A percentile compares a stretch with the other conserved stretches of the same genome.
These are phyloP conservation scores for Sporothrix luriei DNA, from an alignment of 2,329 filamentous ascomycete species.

Conservation along the genomic window DNA sequence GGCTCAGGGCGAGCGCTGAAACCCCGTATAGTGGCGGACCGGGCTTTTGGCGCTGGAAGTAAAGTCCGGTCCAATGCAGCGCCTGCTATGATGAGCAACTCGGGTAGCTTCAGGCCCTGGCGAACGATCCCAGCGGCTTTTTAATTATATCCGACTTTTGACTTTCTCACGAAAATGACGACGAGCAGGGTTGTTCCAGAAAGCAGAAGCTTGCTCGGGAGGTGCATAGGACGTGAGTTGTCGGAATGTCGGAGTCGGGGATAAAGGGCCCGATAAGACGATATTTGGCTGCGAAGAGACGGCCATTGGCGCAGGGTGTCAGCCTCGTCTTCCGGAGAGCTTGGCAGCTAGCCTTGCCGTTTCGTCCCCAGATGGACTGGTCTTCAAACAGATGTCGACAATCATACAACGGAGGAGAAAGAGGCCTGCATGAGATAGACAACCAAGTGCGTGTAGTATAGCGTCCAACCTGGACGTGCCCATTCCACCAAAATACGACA, in stretches of 20 bases:
- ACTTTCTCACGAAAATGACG: too few relatives aligned
- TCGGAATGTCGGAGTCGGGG: constrained; percentile 2
- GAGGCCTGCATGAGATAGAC: too few relatives aligned
- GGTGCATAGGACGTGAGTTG: constrained; percentile 14
- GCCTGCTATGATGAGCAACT: too few relatives aligned
- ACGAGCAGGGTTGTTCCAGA: background rate
- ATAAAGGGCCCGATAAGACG: background rate
- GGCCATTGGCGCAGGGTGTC: background rate
- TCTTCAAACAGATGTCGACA: too few relatives aligned
- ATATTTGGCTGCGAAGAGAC: background rate
- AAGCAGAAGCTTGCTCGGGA: constrained; percentile 6
- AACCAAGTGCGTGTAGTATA: too few relatives aligned
- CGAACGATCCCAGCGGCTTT: too few relatives aligned
- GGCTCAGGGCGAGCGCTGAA: background rate
- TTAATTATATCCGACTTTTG: too few relatives aligned
- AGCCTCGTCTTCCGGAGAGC: background rate
- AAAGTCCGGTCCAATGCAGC: constrained; percentile 14
- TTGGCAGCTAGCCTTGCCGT: too few relatives aligned
- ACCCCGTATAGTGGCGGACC: background rate
- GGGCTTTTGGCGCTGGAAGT: constrained; percentile 1
- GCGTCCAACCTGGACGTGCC: too few relatives aligned
- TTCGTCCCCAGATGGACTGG: too few relatives aligned
- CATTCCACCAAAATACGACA: background rate
- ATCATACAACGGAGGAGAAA: too few relatives aligned
- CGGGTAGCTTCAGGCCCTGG: too few relatives aligned